phyloP scores from a whole-genome alignment of 2,329 filamentous ascomycete species.

The Ceratocystis huliohia region DNA sequence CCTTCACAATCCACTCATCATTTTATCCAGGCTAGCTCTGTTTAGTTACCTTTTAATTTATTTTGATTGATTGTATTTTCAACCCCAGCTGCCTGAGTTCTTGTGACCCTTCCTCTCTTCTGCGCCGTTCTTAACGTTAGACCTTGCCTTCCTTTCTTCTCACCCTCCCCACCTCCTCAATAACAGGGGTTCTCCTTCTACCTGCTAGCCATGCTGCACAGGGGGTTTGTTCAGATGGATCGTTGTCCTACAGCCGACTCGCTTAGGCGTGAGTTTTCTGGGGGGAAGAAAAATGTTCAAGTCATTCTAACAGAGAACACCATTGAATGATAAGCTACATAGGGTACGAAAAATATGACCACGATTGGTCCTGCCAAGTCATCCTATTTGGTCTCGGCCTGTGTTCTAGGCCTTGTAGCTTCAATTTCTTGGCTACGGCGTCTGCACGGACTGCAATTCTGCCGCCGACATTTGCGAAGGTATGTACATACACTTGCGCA shows the following conservation, averaged over 20 bases:
- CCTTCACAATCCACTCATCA: background rate
- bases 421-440: background rate
- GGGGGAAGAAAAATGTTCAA: background rate
- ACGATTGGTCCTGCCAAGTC: background rate
- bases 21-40: background rate
- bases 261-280: too few relatives aligned
- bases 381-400: background rate
- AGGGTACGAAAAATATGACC: background rate
- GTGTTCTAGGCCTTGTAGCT: background rate
- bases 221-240: too few relatives aligned
- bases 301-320: background rate
- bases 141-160: background rate
- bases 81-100: background rate
- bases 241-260: too few relatives aligned
- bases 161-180: background rate
- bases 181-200: background rate
- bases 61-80: background rate
- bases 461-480: background rate
- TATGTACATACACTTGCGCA: background rate
- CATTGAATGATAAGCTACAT: background rate
- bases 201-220: background rate
- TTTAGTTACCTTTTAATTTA: background rate
- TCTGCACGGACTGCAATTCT: background rate
- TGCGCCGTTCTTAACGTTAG: background rate
- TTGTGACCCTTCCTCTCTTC: background rate